phyloP scores from a whole-genome alignment of 2,329 filamentous ascomycete species.

The Claviceps citrina region DNA sequence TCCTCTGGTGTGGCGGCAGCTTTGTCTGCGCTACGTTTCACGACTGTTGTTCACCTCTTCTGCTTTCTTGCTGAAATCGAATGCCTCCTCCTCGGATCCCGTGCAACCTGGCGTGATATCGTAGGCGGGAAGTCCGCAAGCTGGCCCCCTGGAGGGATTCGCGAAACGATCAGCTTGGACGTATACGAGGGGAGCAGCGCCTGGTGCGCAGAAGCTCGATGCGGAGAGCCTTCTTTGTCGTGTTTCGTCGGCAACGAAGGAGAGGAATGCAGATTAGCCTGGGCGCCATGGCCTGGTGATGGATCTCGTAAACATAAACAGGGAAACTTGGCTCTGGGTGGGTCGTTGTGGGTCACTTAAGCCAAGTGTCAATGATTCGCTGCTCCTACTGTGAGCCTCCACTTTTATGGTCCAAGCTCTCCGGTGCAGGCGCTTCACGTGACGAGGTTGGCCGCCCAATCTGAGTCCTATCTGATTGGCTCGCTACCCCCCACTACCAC shows the following conservation, averaged over 20 bases:
- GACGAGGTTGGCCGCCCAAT: conserved; percentile 5
- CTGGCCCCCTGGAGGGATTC: neutral
- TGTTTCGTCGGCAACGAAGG: neutral
- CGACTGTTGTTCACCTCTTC: too few species aligned
- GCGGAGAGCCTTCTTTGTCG: neutral
- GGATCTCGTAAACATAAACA: conserved; percentile 5
- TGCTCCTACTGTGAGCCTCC: neutral
- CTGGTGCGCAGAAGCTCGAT: neutral
- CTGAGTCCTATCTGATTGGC: conserved; percentile 17
- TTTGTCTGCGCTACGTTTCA: conserved; percentile 7
- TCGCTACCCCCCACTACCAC: conserved; percentile 19
- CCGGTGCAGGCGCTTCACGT: conserved; percentile 14
- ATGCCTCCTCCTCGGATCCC: too few species aligned
- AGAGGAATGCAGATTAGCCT: conserved; percentile 3
- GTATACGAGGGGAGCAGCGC: neutral
- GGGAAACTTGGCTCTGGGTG: neutral
- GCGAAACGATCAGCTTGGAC: neutral
- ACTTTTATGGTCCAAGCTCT: neutral
- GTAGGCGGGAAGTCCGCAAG: neutral
- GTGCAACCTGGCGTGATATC: neutral
- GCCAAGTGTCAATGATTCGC: conserved; percentile 4
- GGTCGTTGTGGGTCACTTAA: too few species aligned
- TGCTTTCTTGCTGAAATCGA: too few species aligned
- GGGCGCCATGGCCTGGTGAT: too few species aligned
- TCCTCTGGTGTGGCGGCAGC: neutral